phyloP scores from a whole-genome alignment of 495 filamentous ascomycete genomes.

The Penicilliopsis zonata region DNA sequence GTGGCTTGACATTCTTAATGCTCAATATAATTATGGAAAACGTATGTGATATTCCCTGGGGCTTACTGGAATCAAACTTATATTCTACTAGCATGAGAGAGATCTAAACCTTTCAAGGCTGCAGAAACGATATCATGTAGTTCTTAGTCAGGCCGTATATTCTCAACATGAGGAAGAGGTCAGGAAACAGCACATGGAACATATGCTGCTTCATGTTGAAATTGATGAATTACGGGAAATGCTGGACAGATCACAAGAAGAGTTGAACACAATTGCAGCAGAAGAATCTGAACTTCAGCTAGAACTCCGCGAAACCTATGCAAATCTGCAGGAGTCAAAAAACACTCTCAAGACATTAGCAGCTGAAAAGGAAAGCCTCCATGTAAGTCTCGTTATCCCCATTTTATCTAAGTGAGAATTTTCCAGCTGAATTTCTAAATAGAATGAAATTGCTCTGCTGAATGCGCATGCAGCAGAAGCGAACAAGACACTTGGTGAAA shows the following conservation, averaged over 20 bases:
- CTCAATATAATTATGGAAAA: no score
- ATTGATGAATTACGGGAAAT: constrained; percentile 51
- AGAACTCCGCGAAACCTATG: constrained; percentile 43
- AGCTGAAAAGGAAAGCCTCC: constrained; percentile 54
- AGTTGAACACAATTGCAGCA: constrained; percentile 32
- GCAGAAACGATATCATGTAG: constrained; percentile 56
- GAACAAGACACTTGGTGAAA: constrained; percentile 62
- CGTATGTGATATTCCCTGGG: no score
- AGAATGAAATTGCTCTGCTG: constrained; percentile 59
- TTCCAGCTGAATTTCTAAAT: no score
- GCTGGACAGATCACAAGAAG: constrained; percentile 42
- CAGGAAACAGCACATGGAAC: constrained; percentile 51
- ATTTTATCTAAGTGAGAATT: no score
- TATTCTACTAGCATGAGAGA: constrained; percentile 23
- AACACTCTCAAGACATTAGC: constrained; percentile 41
- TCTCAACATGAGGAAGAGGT: constrained; percentile 56
- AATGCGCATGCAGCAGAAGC: constrained; percentile 51
- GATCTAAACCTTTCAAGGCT: constrained; percentile 35
- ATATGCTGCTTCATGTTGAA: constrained; percentile 59
- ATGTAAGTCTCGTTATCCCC: constrained; percentile 42
- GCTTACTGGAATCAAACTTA: no score
- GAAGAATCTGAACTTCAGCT: constrained; percentile 41
- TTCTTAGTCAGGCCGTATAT: constrained; percentile 41
- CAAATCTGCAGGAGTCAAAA: constrained; percentile 44
- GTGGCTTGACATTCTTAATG: no score